Conservation (phyloP, 768 basidiomycete species). For the Phaeotremella fagi region DNA sequence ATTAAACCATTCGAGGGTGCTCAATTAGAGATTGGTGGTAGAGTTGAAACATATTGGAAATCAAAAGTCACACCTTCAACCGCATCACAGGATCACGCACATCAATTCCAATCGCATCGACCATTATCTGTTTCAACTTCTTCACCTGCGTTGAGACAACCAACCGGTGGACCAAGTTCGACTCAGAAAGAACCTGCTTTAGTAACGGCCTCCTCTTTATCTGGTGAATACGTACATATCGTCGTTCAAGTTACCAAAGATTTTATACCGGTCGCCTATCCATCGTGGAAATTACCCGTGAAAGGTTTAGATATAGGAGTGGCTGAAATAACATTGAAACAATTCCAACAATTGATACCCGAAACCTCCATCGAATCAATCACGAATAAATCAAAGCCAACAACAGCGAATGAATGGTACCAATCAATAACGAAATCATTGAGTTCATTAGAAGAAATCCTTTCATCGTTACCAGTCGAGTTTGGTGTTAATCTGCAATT, state of each 20-base stretch:
- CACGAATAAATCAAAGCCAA: too few species aligned
- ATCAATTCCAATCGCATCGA: slow-evolving; percentile 48
- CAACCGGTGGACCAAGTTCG: slow-evolving; percentile 8
- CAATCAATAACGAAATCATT: slow-evolving; percentile 49
- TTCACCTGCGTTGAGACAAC: slow-evolving; percentile 39
- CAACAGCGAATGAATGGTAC: slow-evolving; percentile 50
- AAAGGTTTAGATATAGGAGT: slow-evolving; percentile 71
- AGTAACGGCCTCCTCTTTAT: slow-evolving; percentile 80
- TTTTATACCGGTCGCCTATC: slow-evolving; percentile 77
- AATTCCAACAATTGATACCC: slow-evolving; percentile 60
- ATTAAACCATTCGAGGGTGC: slow-evolving; percentile 86
- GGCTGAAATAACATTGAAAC: slow-evolving; percentile 72
- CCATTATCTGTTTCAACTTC: slow-evolving; percentile 45
- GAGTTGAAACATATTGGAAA: slow-evolving; percentile 98
- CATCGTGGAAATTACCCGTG: slow-evolving; percentile 70
- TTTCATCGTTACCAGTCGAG: slow-evolving; percentile 58
- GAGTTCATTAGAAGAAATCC: slow-evolving; percentile 67
- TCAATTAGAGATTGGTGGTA: slow-evolving; percentile 87
- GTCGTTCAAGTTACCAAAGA: slow-evolving; percentile 90
- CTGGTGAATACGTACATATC: slow-evolving; percentile 79
- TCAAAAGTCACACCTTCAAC: slow-evolving; percentile 57
- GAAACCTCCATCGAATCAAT: neutral
- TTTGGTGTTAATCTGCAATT: slow-evolving; percentile 79
- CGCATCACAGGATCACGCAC: slow-evolving; percentile 49
- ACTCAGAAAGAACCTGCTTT: slow-evolving; percentile 40